Evolutionary conservation across 371 early-diverging fungal species (phyloP).

Genomic region (Phascolomyces articulosus): DNA sequence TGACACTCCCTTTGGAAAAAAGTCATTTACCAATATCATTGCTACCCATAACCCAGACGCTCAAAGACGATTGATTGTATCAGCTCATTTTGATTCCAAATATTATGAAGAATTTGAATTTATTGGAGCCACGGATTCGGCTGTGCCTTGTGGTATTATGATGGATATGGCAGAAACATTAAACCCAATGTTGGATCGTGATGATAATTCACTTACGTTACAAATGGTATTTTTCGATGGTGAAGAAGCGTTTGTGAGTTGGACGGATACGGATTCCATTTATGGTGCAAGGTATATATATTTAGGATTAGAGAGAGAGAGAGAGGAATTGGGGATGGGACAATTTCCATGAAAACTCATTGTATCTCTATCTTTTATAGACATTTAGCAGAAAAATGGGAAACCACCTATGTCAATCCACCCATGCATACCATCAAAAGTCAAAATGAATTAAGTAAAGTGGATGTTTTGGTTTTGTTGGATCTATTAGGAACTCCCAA

Average conservation of each 20-base stretch:
- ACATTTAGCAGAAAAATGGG: slow-evolving; percentile 53
- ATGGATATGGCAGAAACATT: slow-evolving; percentile 73
- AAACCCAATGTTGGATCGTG: slow-evolving; percentile 7
- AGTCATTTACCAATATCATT: slow-evolving; percentile 81
- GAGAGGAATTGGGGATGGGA: too few relatives aligned
- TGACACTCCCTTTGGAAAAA: slow-evolving; percentile 74
- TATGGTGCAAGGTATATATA: slow-evolving; percentile 73
- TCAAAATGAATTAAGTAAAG: slow-evolving; percentile 47
- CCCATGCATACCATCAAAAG: slow-evolving; percentile 16
- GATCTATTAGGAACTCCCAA: slow-evolving; percentile 77
- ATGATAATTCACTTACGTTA: slow-evolving; percentile 42
- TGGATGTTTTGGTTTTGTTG: slow-evolving; percentile 85
- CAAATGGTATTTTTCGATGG: slow-evolving; percentile 95
- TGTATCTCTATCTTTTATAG: slow-evolving; percentile 27
- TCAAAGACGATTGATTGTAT: slow-evolving; percentile 69
- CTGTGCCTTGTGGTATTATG: slow-evolving; percentile 84
- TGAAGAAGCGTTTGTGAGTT: slow-evolving; percentile 87
- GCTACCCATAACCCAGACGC: slow-evolving; percentile 80
- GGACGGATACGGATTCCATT: slow-evolving; percentile 79
- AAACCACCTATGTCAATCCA: slow-evolving; percentile 10
- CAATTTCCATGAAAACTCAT: too few relatives aligned
- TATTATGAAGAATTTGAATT: slow-evolving; percentile 65
- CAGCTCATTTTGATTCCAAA: slow-evolving; percentile 92
- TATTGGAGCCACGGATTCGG: slow-evolving; percentile 81
- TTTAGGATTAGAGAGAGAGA: too few relatives aligned